Conservation (phyloP, 2,329 filamentous ascomycete species). For the Aaosphaeria arxii region DNA sequence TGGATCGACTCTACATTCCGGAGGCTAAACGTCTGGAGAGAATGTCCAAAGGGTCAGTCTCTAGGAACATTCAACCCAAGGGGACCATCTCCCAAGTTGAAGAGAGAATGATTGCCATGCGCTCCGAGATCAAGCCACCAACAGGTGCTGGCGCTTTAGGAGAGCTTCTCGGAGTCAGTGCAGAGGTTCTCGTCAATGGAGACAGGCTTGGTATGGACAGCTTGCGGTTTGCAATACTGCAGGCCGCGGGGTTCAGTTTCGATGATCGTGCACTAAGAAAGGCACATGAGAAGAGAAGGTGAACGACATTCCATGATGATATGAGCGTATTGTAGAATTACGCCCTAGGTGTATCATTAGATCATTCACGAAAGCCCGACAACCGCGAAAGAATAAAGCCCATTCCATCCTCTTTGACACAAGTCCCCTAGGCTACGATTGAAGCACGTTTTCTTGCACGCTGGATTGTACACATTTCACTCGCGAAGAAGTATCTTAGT, state of each 20-base stretch:
- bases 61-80: constrained; percentile 12
- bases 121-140: constrained; percentile 32
- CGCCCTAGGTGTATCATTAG: background rate
- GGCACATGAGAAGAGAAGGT: background rate
- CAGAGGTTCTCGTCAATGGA: constrained; percentile 47
- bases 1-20: constrained; percentile 47
- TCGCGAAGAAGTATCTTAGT: too few species aligned
- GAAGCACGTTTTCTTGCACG: too few species aligned
- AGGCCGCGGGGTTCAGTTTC: constrained; percentile 45
- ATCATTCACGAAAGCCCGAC: too few species aligned
- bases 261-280: background rate
- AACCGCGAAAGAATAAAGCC: background rate
- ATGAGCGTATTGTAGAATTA: background rate
- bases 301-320: background rate
- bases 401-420: background rate
- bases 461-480: too few species aligned
- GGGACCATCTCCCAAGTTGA: constrained; percentile 45
- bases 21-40: constrained; percentile 12
- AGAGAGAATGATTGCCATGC: constrained; percentile 35
- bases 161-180: constrained; percentile 60
- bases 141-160: constrained; percentile 44
- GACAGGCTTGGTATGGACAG: constrained; percentile 59
- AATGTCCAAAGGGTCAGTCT: constrained; percentile 8
- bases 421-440: too few species aligned
- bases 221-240: constrained; percentile 62